Base-by-base conservation (phyloP, 345 rosid species). In the Acer saccharum region DNA sequence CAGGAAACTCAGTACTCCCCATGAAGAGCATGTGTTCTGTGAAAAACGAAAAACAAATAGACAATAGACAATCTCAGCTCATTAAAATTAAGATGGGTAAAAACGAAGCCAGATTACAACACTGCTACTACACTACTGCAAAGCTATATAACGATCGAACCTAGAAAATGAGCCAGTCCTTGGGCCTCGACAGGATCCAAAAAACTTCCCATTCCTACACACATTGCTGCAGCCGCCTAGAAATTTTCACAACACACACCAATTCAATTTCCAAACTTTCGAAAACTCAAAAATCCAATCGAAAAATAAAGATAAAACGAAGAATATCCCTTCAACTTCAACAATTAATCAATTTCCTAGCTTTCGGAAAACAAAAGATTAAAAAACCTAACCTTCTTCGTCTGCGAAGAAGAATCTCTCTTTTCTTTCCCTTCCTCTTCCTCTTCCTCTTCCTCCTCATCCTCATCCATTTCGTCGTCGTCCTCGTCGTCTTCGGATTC, bases 181-280 rank as follows among this genome's bases (percentile, higher is more conserved):
- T 94, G 98, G n/a, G 97, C 97, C 84, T 94, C 97, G 10, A 81
- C 77, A 78, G 99, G 99, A 76, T 96, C 99, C 81, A 86, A 88
- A 87, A 96, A 94, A 92, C 99, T 96, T 21, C 99, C 99, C 89
- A 94, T 88, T 69, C 91, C 93, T 29, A 96, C 98, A 81, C 97
- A 94, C 99, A 96, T 92, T 73, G 99, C 99, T 55, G 99, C 99
- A 54, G 99, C 99, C 55, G 99, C 99, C 99, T 96, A 83, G 60
- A 68, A 74, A 54, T 2, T 68, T 21, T 43, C 46, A 43, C 71
- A 57, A 29, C 27, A n/a, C 64, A 79, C 58, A 60, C 62, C 54
- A 66, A 74, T 68, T 23, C 60, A 29, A 20, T 6, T 61, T 71
- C 0, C 29, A 35, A 60, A 10, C 12, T 60, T 18, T 16, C 29